Base-by-base conservation (phyloP, 139 green algal genomes). In the Dunaliella primolecta region DNA sequence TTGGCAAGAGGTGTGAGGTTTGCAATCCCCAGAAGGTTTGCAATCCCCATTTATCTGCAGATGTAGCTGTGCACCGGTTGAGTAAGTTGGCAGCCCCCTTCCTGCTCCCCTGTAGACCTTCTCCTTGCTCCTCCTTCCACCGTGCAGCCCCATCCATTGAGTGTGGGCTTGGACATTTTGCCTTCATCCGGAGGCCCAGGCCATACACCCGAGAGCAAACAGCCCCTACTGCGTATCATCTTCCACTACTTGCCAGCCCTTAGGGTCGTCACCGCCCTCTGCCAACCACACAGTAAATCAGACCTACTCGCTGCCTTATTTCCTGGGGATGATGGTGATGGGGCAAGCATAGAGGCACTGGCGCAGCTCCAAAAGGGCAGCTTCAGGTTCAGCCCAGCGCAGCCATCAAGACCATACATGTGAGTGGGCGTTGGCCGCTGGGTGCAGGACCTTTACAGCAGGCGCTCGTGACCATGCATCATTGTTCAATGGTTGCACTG, bases 271-370 rank as follows among this genome's bases (percentile, higher is more conserved):
- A 87, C 86, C 2, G 88, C 86, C 0, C 78, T 87, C 81, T 89
- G 88, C 72, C 35, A 81, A 21, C 33, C 38, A 25, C 33, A 37
- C 1, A 30, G 31, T 24, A 86, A 88, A 81, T 89, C 85, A 57
- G 15, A 74, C 32, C 36, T 91, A 72, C 86, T 91, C 25, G 80
- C 38, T 0, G 70, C 81, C 27, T 78, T 91, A 25, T 89, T 89
- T 78, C 88, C 88, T 33, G 79, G 76, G 1, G 88, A 91, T 72
- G 88, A 91, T n/a, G 88, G 88, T 35, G 83, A 70, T 35, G 77
- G 70, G 20, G 27, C 57, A 31, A 77, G 83, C 1, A 79, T 72
- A 7, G 88, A 91, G 81, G 70, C 81, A 34, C n/a, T 87, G 74
- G 31, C 78, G 2, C 88, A 91, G 84, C 81, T 89, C 55, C 37